These are phyloP conservation scores for Metschnikowia lunata DNA, from an alignment of 805 yeast genomes.

Conservation along the genomic window DNA sequence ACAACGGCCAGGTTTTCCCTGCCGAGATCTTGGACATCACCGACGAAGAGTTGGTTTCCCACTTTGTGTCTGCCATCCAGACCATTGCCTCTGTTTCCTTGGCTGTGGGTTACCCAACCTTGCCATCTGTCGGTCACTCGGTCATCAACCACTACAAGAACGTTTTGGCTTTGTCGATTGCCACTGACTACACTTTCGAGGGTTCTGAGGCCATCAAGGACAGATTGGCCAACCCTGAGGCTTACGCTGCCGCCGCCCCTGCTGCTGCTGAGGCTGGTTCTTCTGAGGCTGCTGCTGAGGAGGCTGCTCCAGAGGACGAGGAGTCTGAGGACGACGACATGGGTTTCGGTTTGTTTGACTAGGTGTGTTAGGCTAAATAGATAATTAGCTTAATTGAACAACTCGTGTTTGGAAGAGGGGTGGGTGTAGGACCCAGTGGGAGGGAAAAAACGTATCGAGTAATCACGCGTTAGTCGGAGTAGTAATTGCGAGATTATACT, in stretches of 20 bases:
- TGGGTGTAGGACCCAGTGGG: neutral
- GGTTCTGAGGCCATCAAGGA: slow-evolving; percentile 99
- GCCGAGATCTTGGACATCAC: slow-evolving; percentile 95
- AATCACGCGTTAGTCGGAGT: too few relatives aligned
- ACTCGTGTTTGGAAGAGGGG: neutral
- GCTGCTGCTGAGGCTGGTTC: slow-evolving; percentile 80
- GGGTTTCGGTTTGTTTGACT: slow-evolving; percentile 99
- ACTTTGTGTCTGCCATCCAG: slow-evolving; percentile 89
- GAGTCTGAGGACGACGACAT: slow-evolving; percentile 73
- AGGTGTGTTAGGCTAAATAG: slow-evolving; percentile 31
- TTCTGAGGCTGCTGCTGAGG: slow-evolving; percentile 58
- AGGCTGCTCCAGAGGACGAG: slow-evolving; percentile 69
- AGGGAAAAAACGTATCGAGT: too few relatives aligned
- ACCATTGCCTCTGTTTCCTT: slow-evolving; percentile 94
- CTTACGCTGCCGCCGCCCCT: slow-evolving; percentile 99
- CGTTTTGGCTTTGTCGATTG: slow-evolving; percentile 95
- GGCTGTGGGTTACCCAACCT: slow-evolving; percentile 98
- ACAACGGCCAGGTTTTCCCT: slow-evolving; percentile 98
- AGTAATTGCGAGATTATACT: too few relatives aligned
- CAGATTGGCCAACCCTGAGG: slow-evolving; percentile 99
- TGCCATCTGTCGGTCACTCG: slow-evolving; percentile 98
- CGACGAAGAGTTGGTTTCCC: slow-evolving; percentile 89
- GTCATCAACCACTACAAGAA: slow-evolving; percentile 99
- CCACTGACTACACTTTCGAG: slow-evolving; percentile 98
- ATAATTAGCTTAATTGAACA: slow-evolving; percentile 4